Base-by-base conservation (phyloP, 495 filamentous ascomycete species). In the Penicillium coffeae region DNA sequence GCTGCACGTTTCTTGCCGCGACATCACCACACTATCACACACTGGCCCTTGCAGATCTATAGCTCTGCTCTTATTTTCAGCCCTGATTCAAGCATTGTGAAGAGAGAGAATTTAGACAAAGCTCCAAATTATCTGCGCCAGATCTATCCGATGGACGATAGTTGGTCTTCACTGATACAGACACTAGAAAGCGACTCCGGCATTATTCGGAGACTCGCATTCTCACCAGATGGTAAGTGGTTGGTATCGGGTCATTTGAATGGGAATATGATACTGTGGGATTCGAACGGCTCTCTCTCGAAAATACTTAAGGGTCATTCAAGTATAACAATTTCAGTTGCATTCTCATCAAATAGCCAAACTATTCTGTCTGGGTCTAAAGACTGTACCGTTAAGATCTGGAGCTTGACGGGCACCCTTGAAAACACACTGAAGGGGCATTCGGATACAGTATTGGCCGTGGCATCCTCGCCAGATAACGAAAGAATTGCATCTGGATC, bases 1-100 rank as follows among this genome's bases (percentile, higher is more conserved):
- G 52, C 58, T 25, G 51, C 25, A 38, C 54, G 47, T 21, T 64
- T 60, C 19, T 35, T 64, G 10, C 30, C 51, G 33, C 48, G 42
- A 30, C 45, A 60, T 46, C 48, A 47, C 34, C 27, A 49, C 10
- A 54, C 33, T 30, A 20, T 64, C 2, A 18, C 18, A 13, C 19
- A 19, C 22, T 54, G 47, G 48, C 56, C 56, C 14, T 21, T 55
- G 10, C 56, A 59, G 35, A 42, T 50, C 8, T 55, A 59, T 33
- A 55, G 40, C 40, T 55, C 48, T 33, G 44, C 35, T 5, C 8
- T 59, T n/a, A 38, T 59, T 22, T 52, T 59, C 25, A 58, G 46
- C 14, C 51, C 51, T 7, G 21, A 49, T 16, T 13, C 39, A 47
- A 47, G 46, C 38, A 19, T 52, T 33, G 43, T 50, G 25, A 51